Evolutionary conservation across 2,329 filamentous ascomycete genomes (phyloP).

Genomic region (Diplodia intermedia): DNA sequence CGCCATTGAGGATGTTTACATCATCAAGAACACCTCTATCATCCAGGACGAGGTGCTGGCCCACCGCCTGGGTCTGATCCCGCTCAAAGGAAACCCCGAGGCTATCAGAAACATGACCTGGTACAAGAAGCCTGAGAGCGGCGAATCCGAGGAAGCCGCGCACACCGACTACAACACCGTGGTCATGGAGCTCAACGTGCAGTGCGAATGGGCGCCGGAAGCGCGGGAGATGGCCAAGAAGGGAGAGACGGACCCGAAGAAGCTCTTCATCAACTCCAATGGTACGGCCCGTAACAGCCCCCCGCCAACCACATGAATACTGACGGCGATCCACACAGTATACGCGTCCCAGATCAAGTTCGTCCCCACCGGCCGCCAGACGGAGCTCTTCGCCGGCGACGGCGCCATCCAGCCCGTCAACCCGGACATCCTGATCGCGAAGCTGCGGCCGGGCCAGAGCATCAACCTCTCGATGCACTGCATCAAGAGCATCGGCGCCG

Average conservation of each 20-base stretch:
- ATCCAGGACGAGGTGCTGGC: conserved; percentile 97
- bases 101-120: conserved; percentile 84
- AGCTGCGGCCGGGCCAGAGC: conserved; percentile 87
- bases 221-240: conserved; percentile 63
- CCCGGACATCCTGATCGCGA: conserved; percentile 92
- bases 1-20: conserved; percentile 91
- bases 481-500: conserved; percentile 89
- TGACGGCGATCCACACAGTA: conserved; percentile 38
- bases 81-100: conserved; percentile 78
- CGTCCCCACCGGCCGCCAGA: conserved; percentile 70
- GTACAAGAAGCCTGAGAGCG: conserved; percentile 72
- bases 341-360: conserved; percentile 69
- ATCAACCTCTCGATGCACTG: conserved; percentile 90
- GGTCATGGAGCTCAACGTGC: conserved; percentile 75
- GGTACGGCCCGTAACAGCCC: conserved; percentile 31
- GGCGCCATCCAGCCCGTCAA: conserved; percentile 79
- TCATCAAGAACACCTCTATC: conserved; percentile 95
- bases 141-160: conserved; percentile 52
- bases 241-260: conserved; percentile 78
- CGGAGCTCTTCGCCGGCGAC: conserved; percentile 48
- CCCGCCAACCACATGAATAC: neutral
- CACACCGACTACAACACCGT: conserved; percentile 86
- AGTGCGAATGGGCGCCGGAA: conserved; percentile 79
- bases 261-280: conserved; percentile 85
- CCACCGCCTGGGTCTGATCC: conserved; percentile 87